Evolutionary conservation across 1,284 basidiomycete genomes (phyloP).

Genomic region (Coniferiporia weirii): DNA sequence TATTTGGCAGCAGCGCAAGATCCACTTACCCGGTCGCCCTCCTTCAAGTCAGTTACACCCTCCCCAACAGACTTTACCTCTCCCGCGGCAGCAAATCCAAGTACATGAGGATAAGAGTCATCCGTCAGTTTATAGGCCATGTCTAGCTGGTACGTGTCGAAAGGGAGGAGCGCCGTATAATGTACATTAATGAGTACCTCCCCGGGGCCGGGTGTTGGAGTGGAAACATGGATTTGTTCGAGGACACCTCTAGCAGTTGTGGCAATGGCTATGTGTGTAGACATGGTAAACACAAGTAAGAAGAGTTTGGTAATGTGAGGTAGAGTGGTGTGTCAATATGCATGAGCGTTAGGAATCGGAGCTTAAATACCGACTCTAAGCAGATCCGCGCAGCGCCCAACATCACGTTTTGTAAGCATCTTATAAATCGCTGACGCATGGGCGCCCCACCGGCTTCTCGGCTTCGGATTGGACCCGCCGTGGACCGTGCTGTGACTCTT

Average conservation of each 20-base stretch:
- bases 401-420: too few relatives aligned
- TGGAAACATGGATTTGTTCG: conserved; percentile 36
- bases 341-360: neutral
- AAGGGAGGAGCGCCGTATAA: conserved; percentile 38
- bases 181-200: conserved; percentile 44
- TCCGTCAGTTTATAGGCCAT: conserved; percentile 30
- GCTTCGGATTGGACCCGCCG: too few relatives aligned
- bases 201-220: conserved; percentile 33
- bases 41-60: conserved; percentile 34
- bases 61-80: conserved; percentile 36
- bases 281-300: conserved; percentile 14
- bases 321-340: neutral
- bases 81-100: conserved; percentile 40
- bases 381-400: too few relatives aligned
- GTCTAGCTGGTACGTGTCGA: conserved; percentile 39
- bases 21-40: conserved; percentile 38
- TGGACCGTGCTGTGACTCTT: too few relatives aligned
- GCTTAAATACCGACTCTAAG: neutral
- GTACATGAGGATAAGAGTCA: conserved; percentile 31
- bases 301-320: neutral
- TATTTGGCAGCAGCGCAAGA: neutral
- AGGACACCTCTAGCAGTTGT: conserved; percentile 32
- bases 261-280: conserved; percentile 37
- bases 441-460: too few relatives aligned
- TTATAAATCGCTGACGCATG: too few relatives aligned